These are phyloP conservation scores for Antitrichia curtipendula DNA, from an alignment of 225 moss, liverwort and hornwort genomes.

Conservation along the genomic window DNA sequence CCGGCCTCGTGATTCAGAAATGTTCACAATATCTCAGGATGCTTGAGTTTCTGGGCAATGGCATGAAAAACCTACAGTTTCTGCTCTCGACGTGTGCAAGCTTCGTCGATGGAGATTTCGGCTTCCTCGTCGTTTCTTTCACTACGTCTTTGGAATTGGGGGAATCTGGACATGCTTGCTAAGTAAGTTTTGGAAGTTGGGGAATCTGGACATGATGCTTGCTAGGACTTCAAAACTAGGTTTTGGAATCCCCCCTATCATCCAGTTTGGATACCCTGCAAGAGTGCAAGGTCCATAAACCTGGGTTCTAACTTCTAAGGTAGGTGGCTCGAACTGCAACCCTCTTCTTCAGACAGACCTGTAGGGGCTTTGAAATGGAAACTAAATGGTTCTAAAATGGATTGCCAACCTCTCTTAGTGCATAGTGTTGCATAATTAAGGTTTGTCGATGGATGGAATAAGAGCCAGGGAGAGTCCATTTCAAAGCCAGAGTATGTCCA, in stretches of 20 bases:
- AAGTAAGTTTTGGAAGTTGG: background rate
- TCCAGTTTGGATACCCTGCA: background rate
- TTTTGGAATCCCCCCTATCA: too few species aligned
- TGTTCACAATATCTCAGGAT: background rate
- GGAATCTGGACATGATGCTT: background rate
- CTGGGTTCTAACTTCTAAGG: accelerated
- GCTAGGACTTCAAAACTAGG: too few species aligned
- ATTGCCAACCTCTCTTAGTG: too few species aligned
- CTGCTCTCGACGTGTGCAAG: background rate
- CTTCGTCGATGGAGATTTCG: background rate
- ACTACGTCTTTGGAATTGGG: background rate
- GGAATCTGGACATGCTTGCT: background rate
- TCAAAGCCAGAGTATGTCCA: too few species aligned
- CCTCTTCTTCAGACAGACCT: too few species aligned
- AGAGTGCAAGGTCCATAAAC: background rate
- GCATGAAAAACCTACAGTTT: background rate
- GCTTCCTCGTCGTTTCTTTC: background rate
- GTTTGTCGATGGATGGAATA: too few species aligned
- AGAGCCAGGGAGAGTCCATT: too few species aligned
- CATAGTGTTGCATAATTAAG: too few species aligned
- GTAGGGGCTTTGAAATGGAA: too few species aligned
- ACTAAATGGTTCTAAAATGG: too few species aligned
- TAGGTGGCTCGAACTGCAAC: too few species aligned
- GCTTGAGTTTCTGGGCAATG: background rate
- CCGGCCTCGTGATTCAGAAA: background rate